Base-by-base conservation (phyloP, 2,329 filamentous ascomycete genomes). In the Cadophora sp. region DNA sequence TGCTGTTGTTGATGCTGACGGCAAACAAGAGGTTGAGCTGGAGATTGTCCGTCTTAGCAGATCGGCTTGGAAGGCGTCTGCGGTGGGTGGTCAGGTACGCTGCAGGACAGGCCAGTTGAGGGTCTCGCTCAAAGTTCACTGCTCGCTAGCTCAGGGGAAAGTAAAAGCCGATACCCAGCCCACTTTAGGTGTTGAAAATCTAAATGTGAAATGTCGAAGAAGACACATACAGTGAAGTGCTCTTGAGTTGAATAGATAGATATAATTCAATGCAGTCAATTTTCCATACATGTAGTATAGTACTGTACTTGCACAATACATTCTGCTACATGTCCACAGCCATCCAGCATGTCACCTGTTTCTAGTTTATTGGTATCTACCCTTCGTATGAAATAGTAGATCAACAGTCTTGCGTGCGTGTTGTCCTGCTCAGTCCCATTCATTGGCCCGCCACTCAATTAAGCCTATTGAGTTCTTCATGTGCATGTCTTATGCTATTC, bases 371-470 rank as follows among this genome's bases (percentile, higher is more conserved):
- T 55, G 24, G 51, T 55, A 12, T 27, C n/a, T 11, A 22, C 8
- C 24, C 34, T 37, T 37, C 34, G n/a, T n/a, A n/a, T n/a, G n/a
- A n/a, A 37, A 37, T 19, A 26, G n/a, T 55, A 12, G 27, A 58
- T 55, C 55, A 58, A 40, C 55, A 40, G 29, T 34, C 55, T 58
- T 59, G 56, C 56, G 56, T 59, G 56, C 27, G n/a, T n/a, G n/a
- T n/a, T n/a, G n/a, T n/a, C n/a, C n/a, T 59, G 56, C 34, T 43
- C 27, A 22, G 27, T 43, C 22, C 22, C 11, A 59, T 59, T 59
- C n/a, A n/a, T n/a, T n/a, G n/a, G 56, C 34, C n/a, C 34, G 56
- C 56, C 56, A 43, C 56, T 4, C 34, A 26, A 40, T 27, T 40
- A 19, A 29, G 43, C 43, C 43, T n/a, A 19, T 43, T 19, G 16